These are phyloP conservation scores for Globisporangium uncinulatum DNA, from an alignment of 352 stramenopile genomes.

Conservation along the genomic window DNA sequence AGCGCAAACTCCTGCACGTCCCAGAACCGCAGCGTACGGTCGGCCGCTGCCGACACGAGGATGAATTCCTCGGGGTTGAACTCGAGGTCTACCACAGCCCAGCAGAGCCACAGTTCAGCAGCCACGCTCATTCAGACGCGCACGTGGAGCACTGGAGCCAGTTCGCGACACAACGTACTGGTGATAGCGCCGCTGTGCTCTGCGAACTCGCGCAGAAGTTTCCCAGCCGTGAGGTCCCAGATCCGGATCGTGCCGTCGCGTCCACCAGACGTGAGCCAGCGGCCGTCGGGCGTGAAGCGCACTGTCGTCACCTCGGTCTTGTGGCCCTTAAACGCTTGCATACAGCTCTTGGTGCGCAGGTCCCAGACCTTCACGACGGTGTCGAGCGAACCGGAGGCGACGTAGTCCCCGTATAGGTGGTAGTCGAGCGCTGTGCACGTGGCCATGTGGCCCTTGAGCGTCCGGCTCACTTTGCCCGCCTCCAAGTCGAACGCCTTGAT, in stretches of 20 bases:
- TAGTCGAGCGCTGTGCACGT: constrained; percentile 78
- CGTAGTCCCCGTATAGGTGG: constrained; percentile 83
- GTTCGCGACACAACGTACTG: constrained; percentile 10
- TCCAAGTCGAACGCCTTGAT: constrained; percentile 86
- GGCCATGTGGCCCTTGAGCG: constrained; percentile 82
- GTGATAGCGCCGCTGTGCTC: constrained; percentile 76
- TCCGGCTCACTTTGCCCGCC: constrained; percentile 67
- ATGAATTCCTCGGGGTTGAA: constrained; percentile 88
- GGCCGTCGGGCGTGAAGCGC: constrained; percentile 74
- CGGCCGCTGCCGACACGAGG: constrained; percentile 64
- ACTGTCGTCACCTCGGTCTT: constrained; percentile 68
- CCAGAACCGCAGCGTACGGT: constrained; percentile 82
- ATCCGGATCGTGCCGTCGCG: constrained; percentile 76
- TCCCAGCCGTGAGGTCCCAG: constrained; percentile 78
- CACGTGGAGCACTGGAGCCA: neutral
- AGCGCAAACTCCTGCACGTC: constrained; percentile 81
- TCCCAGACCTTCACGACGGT: constrained; percentile 88
- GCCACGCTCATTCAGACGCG: neutral
- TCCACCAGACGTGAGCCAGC: constrained; percentile 76
- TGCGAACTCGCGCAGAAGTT: constrained; percentile 66
- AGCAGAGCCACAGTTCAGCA: neutral
- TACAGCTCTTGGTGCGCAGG: constrained; percentile 77
- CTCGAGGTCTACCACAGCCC: constrained; percentile 31
- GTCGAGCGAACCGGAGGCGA: constrained; percentile 74
- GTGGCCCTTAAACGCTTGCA: constrained; percentile 85